A percentile compares a stretch with the other conserved stretches of the same genome.
phyloP scores from a whole-genome alignment of 2,329 filamentous ascomycete genomes.

The Nakataea oryzae region DNA sequence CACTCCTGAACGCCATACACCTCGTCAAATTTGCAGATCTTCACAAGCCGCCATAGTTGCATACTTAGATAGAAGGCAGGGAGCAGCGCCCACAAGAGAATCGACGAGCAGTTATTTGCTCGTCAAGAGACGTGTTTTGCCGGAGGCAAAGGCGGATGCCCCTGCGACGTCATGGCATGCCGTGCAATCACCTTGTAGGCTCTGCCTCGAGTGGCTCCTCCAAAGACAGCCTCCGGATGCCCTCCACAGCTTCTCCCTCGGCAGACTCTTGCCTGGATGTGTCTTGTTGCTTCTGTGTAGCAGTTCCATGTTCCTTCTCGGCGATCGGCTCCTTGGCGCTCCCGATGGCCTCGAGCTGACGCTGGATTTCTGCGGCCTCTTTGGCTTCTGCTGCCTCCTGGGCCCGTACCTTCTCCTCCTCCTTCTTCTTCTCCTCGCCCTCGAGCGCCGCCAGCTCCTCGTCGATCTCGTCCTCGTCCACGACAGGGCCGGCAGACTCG shows the following conservation, averaged over 20 bases:
- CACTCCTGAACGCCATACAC: neutral
- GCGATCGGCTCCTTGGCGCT: constrained; percentile 20
- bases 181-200: constrained; percentile 6
- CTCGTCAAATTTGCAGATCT: neutral
- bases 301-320: constrained; percentile 11
- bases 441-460: constrained; percentile 76
- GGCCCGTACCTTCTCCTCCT: constrained; percentile 40
- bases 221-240: constrained; percentile 24
- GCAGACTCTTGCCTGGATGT: neutral
- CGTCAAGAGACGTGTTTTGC: too few species aligned
- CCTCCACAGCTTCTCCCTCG: constrained; percentile 6
- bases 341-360: constrained; percentile 38
- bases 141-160: too few species aligned
- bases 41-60: too few species aligned
- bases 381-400: constrained; percentile 26
- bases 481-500: constrained; percentile 36
- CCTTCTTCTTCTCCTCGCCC: constrained; percentile 42
- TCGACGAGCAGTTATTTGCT: neutral
- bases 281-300: neutral
- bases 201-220: constrained; percentile 16
- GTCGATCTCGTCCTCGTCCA: constrained; percentile 80
- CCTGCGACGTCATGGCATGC: too few species aligned
- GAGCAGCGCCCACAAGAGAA: neutral
- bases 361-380: constrained; percentile 35
- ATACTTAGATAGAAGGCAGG: neutral